phyloP scores from a whole-genome alignment of 257 asterid genomes.

The Avicennia marina region DNA sequence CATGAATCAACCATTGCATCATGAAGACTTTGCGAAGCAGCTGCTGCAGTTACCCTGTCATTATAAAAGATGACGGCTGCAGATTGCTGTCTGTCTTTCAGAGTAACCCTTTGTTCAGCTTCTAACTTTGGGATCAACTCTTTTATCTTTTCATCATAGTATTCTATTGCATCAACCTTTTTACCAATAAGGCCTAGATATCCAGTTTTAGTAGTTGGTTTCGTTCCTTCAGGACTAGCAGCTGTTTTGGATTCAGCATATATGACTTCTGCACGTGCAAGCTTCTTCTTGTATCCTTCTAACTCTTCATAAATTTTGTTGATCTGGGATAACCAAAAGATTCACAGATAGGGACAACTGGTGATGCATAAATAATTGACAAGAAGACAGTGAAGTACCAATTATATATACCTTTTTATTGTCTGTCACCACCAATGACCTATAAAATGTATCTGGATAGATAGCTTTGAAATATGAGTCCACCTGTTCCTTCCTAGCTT shows the following conservation, averaged over 20 bases:
- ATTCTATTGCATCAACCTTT: constrained; percentile 77
- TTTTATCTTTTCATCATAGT: constrained; percentile 57
- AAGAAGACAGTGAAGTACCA: no score
- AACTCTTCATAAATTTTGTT: constrained; percentile 66
- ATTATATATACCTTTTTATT: constrained; percentile 40
- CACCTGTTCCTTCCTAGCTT: constrained; percentile 74
- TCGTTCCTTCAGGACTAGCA: constrained; percentile 58
- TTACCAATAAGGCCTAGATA: constrained; percentile 67
- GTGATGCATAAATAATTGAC: not conserved
- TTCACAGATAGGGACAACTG: not conserved
- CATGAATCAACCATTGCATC: constrained; percentile 69
- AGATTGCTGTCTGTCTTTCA: constrained; percentile 67
- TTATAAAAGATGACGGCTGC: constrained; percentile 75
- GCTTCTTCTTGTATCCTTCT: constrained; percentile 77
- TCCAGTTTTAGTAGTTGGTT: constrained; percentile 66
- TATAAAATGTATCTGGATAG: constrained; percentile 76
- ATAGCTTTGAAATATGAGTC: constrained; percentile 70
- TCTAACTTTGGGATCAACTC: constrained; percentile 52
- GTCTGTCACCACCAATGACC: constrained; percentile 79
- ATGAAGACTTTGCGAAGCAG: constrained; percentile 82
- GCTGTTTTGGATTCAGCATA: constrained; percentile 44
- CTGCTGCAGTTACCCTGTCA: constrained; percentile 68
- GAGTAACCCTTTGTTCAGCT: constrained; percentile 66
- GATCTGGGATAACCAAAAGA: constrained; percentile 33
- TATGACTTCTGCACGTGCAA: constrained; percentile 61